Conservation (phyloP, 2,329 filamentous ascomycete genomes). For the Lasiodiplodia theobromae region DNA sequence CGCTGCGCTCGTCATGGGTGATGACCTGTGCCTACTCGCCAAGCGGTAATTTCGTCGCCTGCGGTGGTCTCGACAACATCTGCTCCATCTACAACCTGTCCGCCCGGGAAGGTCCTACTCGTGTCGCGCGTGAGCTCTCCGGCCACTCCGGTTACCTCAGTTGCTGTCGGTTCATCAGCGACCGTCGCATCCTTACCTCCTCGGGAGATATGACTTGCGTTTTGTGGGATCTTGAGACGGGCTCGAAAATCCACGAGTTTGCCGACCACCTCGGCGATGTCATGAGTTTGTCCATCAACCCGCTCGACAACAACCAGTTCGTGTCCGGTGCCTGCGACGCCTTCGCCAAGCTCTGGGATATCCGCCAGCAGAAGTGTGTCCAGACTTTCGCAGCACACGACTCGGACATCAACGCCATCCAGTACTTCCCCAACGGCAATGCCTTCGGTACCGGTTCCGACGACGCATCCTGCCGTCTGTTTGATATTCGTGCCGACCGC, state of each 20-base stretch:
- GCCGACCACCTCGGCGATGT: slow-evolving; percentile 98
- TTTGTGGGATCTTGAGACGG: slow-evolving; percentile 99
- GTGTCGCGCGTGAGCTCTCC: slow-evolving; percentile 92
- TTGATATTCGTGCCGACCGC: slow-evolving; percentile 95
- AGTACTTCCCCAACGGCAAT: slow-evolving; percentile 99
- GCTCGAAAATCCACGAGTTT: slow-evolving; percentile 96
- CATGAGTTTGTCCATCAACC: slow-evolving; percentile 99
- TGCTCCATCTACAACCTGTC: slow-evolving; percentile 99
- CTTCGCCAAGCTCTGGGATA: slow-evolving; percentile 99
- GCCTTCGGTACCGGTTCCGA: slow-evolving; percentile 98
- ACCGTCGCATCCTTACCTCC: slow-evolving; percentile 95
- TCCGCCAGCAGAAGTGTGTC: slow-evolving; percentile 95
- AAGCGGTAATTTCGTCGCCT: slow-evolving; percentile 97
- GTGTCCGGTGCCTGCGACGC: slow-evolving; percentile 99
- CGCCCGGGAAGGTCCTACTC: slow-evolving; percentile 93
- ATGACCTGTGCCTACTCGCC: slow-evolving; percentile 99
- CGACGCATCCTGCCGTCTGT: slow-evolving; percentile 94
- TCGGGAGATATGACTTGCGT: slow-evolving; percentile 99
- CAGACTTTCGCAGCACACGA: slow-evolving; percentile 99
- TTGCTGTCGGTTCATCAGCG: slow-evolving; percentile 98
- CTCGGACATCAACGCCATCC: slow-evolving; percentile 98
- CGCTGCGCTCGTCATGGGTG: slow-evolving; percentile 96
- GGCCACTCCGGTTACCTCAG: slow-evolving; percentile 97
- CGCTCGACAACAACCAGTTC: slow-evolving; percentile 98
- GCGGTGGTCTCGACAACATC: slow-evolving; percentile 98